These are phyloP conservation scores for Chloranthus sessilifolius DNA, from an alignment of 164 flowering plant genomes.

Conservation along the genomic window DNA sequence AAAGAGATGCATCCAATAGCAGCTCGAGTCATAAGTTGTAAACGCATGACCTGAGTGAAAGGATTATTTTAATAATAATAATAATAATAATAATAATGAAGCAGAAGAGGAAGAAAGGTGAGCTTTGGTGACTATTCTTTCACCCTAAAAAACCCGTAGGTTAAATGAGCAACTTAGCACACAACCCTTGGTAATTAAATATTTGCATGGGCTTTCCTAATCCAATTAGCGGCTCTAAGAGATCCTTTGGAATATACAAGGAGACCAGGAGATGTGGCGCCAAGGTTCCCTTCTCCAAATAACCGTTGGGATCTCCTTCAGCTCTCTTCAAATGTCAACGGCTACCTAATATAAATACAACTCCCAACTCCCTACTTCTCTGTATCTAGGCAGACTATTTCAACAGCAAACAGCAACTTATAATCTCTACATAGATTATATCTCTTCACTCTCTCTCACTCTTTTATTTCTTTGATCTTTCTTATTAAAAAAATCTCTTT, in stretches of 20 bases:
- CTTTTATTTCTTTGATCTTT: not conserved
- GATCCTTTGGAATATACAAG: conserved; percentile 1
- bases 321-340: conserved; percentile 9
- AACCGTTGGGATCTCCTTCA: not conserved
- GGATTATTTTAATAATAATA: no score
- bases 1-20: no score
- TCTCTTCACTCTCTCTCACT: not conserved
- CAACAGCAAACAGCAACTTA: no score
- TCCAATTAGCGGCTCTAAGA: not conserved
- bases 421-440: no score
- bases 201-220: not conserved
- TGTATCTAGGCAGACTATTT: not conserved
- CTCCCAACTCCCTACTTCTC: not conserved
- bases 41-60: no score
- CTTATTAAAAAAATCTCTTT: not conserved
- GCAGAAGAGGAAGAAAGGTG: not conserved
- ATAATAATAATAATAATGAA: no score
- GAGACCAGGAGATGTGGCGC: conserved; percentile 3
- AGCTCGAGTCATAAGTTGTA: no score
- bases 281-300: not conserved
- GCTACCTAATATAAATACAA: conserved; percentile 7
- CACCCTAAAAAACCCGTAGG: not conserved
- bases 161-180: no score
- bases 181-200: not conserved
- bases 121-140: not conserved